These are phyloP conservation scores for Mrakia frigida DNA, from an alignment of 768 basidiomycete species.

Conservation along the genomic window DNA sequence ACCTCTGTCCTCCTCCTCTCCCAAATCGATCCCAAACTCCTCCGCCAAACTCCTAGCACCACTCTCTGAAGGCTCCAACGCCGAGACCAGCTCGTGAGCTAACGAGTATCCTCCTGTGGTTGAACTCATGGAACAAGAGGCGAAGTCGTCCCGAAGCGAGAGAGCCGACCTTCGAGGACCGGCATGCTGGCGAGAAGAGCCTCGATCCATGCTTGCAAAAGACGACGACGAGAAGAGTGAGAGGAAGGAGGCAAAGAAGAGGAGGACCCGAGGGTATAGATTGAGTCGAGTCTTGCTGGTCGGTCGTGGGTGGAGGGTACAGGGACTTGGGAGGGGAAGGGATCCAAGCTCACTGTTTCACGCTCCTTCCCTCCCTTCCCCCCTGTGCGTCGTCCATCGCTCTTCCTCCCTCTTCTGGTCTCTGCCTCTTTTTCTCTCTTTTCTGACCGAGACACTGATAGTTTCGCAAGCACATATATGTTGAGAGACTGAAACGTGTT, in stretches of 20 bases:
- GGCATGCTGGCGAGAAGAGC: not conserved
- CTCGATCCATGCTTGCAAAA: not conserved
- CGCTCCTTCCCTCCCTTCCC: not conserved
- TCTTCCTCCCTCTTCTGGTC: not conserved
- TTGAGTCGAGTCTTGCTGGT: not conserved
- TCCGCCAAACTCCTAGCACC: slow-evolving; percentile 11
- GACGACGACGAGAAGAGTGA: not conserved
- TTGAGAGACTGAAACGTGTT: no score
- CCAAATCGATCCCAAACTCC: slow-evolving; percentile 18
- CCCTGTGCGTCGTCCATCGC: not conserved
- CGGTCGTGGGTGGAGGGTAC: not conserved
- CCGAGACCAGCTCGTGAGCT: not conserved
- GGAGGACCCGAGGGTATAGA: not conserved
- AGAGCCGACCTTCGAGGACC: not conserved
- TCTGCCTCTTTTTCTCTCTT: not conserved
- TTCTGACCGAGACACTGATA: not conserved
- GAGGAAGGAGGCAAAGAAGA: not conserved
- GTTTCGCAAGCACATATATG: no score
- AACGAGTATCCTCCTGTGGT: not conserved
- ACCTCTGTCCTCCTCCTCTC: not conserved
- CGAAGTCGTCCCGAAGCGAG: not conserved
- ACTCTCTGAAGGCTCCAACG: not conserved
- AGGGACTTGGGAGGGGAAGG: not conserved
- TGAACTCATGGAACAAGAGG: not conserved
- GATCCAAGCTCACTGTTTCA: not conserved